Evolutionary conservation across 1,139 yeast genomes (phyloP).

Genomic region (Suhomyces kunorum): DNA sequence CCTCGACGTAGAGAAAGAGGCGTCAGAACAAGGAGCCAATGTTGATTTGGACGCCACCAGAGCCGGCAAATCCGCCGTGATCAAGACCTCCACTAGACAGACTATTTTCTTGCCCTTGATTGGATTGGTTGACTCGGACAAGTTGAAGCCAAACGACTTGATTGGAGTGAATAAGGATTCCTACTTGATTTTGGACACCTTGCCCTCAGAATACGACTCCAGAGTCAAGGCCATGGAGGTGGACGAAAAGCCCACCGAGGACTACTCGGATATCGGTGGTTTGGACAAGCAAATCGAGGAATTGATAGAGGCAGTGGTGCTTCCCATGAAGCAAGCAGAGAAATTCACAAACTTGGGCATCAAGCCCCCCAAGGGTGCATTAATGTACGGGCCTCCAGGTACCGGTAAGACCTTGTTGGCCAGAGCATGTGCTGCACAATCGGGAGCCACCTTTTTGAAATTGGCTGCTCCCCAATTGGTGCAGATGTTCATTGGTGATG

Average conservation of each 20-base stretch:
- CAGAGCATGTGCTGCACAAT: slow-evolving; percentile 98
- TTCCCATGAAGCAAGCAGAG: slow-evolving; percentile 98
- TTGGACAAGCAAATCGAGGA: slow-evolving; percentile 97
- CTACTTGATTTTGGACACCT: slow-evolving; percentile 85
- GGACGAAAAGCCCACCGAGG: slow-evolving; percentile 96
- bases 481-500: slow-evolving; percentile 99
- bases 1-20: slow-evolving; percentile 83
- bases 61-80: slow-evolving; percentile 95
- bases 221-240: slow-evolving; percentile 99
- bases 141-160: slow-evolving; percentile 89
- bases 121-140: slow-evolving; percentile 88
- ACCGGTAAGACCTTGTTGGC: slow-evolving; percentile 97
- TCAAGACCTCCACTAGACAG: slow-evolving; percentile 95
- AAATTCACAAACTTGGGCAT: slow-evolving; percentile 91
- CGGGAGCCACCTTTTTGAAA: slow-evolving; percentile 95
- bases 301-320: slow-evolving; percentile 93
- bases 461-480: slow-evolving; percentile 98
- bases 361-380: slow-evolving; percentile 96
- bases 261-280: slow-evolving; percentile 97
- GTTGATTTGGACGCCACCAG: slow-evolving; percentile 91
- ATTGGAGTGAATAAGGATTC: slow-evolving; percentile 98
- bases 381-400: slow-evolving; percentile 99
- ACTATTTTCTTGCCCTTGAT: slow-evolving; percentile 95
- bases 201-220: slow-evolving; percentile 96
- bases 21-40: slow-evolving; percentile 90